Conservation (phyloP, 192 early-diverging fungal genomes). For the Lobosporangium transversale region DNA sequence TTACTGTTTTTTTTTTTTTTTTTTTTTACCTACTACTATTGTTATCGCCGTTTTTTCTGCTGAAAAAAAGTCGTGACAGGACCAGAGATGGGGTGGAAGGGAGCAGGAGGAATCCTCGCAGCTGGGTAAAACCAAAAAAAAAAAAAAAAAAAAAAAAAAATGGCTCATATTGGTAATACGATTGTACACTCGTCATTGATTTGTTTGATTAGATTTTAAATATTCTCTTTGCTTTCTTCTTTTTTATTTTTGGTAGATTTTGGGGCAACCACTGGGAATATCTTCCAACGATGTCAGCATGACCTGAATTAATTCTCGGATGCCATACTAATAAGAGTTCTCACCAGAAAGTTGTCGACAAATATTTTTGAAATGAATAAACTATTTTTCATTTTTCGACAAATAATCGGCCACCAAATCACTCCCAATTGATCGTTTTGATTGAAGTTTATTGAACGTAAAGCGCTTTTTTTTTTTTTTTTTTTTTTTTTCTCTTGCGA, state of each 20-base stretch:
- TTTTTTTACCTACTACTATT: no score
- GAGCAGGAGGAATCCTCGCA: conserved; percentile 60
- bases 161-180: not conserved
- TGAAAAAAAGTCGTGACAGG: conserved; percentile 52
- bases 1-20: no score
- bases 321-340: not conserved
- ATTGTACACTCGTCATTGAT: not conserved
- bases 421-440: no score
- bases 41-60: conserved; percentile 2
- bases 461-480: no score
- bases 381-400: no score
- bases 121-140: conserved; percentile 63
- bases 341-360: no score
- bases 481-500: no score
- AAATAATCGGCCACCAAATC: no score
- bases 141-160: not conserved
- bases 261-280: conserved; percentile 52
- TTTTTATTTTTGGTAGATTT: conserved; percentile 17
- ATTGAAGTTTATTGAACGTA: no score
- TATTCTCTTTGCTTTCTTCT: not conserved
- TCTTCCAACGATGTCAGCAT: conserved; percentile 29
- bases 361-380: no score
- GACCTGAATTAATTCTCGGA: not conserved
- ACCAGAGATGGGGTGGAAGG: conserved; percentile 57
- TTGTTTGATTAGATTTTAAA: no score